Conservation (phyloP, 495 filamentous ascomycete species). For the Podospora anserina region DNA sequence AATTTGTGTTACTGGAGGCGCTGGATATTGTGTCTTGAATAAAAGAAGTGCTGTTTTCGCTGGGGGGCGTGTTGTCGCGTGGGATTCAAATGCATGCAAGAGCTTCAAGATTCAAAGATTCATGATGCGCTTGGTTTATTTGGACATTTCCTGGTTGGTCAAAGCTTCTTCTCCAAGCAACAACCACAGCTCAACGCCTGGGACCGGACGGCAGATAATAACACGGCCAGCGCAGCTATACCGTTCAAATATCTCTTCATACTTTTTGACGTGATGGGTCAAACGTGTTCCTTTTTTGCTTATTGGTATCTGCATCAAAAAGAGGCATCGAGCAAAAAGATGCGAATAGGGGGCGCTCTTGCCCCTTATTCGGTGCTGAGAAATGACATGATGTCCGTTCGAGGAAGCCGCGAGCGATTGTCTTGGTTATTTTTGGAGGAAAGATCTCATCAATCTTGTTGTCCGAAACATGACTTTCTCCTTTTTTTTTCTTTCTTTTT, state of each 20-base stretch:
- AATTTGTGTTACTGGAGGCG: background rate
- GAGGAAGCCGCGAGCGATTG: background rate
- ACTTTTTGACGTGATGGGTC: background rate
- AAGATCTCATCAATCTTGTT: background rate
- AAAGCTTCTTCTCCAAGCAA: slow-evolving; percentile 12
- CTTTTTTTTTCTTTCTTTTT: no score
- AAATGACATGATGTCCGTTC: background rate
- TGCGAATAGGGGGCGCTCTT: background rate
- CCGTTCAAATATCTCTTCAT: background rate
- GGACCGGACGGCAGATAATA: background rate
- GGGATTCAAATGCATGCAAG: background rate
- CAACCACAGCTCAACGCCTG: background rate
- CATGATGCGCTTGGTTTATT: slow-evolving; percentile 13
- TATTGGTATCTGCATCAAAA: background rate
- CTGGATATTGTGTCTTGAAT: background rate
- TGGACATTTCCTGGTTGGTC: slow-evolving; percentile 31
- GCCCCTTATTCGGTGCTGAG: background rate
- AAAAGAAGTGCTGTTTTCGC: background rate
- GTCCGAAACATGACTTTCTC: background rate
- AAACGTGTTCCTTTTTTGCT: background rate
- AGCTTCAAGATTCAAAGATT: background rate
- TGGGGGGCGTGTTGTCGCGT: background rate
- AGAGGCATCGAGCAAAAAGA: background rate
- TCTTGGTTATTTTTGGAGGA: background rate
- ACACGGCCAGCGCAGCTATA: background rate